A percentile compares a stretch with the other conserved stretches of the same genome.
Evolutionary conservation across 805 yeast genomes (phyloP).

Genomic region (Saccharomycopsis guyanensis): DNA sequence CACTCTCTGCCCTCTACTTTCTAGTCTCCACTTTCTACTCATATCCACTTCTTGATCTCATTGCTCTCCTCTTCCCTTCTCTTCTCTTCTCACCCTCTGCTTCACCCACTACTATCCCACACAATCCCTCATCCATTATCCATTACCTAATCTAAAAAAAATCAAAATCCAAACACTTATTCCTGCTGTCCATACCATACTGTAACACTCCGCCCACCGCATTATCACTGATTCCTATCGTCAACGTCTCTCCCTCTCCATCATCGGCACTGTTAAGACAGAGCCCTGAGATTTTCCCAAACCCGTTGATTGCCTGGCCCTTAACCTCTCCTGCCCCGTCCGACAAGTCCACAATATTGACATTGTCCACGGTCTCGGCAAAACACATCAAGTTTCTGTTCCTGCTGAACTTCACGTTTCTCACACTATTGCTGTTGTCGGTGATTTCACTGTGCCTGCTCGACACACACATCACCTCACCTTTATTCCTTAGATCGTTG

Average conservation of each 20-base stretch:
- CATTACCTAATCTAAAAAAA: slow-evolving; percentile 25
- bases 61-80: too few relatives aligned
- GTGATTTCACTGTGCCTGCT: neutral
- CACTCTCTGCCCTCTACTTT: too few relatives aligned
- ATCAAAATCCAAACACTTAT: slow-evolving; percentile 35
- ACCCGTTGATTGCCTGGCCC: slow-evolving; percentile 43
- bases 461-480: slow-evolving; percentile 32
- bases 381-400: slow-evolving; percentile 40
- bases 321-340: slow-evolving; percentile 8
- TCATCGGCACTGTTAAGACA: slow-evolving; percentile 37
- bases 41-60: too few relatives aligned
- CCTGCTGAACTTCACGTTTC: slow-evolving; percentile 44
- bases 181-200: slow-evolving; percentile 33
- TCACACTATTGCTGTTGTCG: slow-evolving; percentile 24
- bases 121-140: too few relatives aligned
- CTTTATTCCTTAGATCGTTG: slow-evolving; percentile 39
- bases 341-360: slow-evolving; percentile 38
- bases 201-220: slow-evolving; percentile 51
- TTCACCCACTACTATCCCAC: too few relatives aligned
- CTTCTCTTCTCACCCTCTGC: too few relatives aligned
- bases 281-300: slow-evolving; percentile 54
- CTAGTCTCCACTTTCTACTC: too few relatives aligned
- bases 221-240: slow-evolving; percentile 48
- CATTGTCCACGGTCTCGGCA: slow-evolving; percentile 55
- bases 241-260: slow-evolving; percentile 39